Evolutionary conservation across 176 grass and related monocot species (phyloP).

Genomic region (Saccharum spontaneum): DNA sequence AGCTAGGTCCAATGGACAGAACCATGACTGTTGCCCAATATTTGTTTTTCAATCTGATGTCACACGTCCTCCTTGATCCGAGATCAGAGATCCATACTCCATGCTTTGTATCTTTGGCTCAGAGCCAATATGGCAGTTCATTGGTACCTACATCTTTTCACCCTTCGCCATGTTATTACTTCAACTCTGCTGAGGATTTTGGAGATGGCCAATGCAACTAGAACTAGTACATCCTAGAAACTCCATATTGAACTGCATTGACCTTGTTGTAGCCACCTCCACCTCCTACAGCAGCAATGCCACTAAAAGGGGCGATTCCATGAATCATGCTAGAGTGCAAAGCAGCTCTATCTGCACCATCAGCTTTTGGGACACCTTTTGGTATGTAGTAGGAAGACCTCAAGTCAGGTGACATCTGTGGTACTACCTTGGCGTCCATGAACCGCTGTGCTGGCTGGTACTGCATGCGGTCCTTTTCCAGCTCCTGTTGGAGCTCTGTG

Average conservation of each 20-base stretch:
- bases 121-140: constrained; percentile 19
- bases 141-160: background rate
- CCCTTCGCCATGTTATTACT: constrained; percentile 29
- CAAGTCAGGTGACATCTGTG: constrained; percentile 54
- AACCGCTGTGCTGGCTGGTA: constrained; percentile 62
- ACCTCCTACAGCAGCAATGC: constrained; percentile 61
- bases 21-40: background rate
- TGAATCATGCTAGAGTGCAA: constrained; percentile 63
- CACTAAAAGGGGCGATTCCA: constrained; percentile 64
- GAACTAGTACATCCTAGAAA: constrained; percentile 86
- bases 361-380: constrained; percentile 48
- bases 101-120: background rate
- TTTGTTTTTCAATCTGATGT: constrained; percentile 11
- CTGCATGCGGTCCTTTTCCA: constrained; percentile 52
- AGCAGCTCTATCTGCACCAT: constrained; percentile 40
- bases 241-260: constrained; percentile 61
- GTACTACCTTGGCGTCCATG: constrained; percentile 53
- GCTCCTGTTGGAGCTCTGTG: constrained; percentile 51
- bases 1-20: constrained; percentile 12
- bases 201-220: constrained; percentile 36
- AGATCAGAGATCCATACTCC: background rate
- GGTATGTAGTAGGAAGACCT: constrained; percentile 61
- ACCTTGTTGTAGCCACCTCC: constrained; percentile 68
- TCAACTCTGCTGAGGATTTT: constrained; percentile 27
- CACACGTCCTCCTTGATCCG: constrained; percentile 20